These are phyloP conservation scores for Penicillium nordicum DNA, from an alignment of 2,329 filamentous ascomycete species.

Conservation along the genomic window DNA sequence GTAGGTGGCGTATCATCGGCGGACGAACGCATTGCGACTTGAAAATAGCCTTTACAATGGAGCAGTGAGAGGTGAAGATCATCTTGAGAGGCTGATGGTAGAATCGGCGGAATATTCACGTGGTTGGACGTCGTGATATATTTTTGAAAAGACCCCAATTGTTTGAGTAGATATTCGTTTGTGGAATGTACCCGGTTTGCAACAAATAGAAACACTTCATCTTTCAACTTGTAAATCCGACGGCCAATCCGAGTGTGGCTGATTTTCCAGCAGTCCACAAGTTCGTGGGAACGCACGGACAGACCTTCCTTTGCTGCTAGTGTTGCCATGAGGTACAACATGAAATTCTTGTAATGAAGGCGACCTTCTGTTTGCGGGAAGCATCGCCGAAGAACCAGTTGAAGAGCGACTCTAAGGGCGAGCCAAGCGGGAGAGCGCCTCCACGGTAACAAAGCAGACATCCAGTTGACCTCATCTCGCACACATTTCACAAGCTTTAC, in stretches of 20 bases:
- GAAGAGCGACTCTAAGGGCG: not conserved
- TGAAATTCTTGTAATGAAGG: not conserved
- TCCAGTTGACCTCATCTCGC: constrained; percentile 50
- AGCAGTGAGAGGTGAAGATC: not conserved
- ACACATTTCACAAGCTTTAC: constrained; percentile 48
- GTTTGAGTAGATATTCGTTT: not conserved
- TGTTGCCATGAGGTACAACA: not conserved
- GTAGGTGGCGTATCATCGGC: not conserved
- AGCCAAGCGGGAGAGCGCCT: not conserved
- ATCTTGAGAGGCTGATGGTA: not conserved
- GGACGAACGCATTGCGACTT: not conserved
- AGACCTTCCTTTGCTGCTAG: not conserved
- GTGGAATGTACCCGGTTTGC: not conserved
- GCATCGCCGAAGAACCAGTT: not conserved
- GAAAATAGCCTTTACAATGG: not conserved
- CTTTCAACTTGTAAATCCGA: not conserved
- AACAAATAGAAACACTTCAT: not conserved
- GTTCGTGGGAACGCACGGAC: not conserved
- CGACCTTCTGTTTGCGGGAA: not conserved
- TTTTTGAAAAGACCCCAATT: not conserved
- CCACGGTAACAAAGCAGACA: not conserved
- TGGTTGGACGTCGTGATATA: not conserved
- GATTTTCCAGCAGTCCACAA: not conserved
- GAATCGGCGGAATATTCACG: not conserved
- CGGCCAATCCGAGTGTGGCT: not conserved